Conservation (phyloP, 345 rosid genomes). For the Bruguiera parviflora region DNA sequence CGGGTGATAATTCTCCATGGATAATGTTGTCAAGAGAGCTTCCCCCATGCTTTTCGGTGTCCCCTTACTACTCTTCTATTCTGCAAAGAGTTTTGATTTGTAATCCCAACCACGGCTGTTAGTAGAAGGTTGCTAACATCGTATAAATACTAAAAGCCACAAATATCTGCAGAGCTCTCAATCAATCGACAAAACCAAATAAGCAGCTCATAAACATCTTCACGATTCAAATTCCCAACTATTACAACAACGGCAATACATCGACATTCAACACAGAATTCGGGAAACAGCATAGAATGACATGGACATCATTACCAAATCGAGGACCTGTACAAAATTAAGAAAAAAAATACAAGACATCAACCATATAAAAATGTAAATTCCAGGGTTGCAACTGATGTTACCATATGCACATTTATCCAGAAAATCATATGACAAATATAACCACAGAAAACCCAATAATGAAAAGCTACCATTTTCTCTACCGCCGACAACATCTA, state of each 20-base stretch:
- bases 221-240: slow-evolving; percentile 35
- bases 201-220: slow-evolving; percentile 52
- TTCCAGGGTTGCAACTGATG: too few species aligned
- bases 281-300: slow-evolving; percentile 12
- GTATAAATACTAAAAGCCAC: background rate
- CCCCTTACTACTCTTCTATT: slow-evolving; percentile 19
- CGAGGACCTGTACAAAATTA: slow-evolving; percentile 27
- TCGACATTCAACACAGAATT: slow-evolving; percentile 22
- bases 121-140: slow-evolving; percentile 15
- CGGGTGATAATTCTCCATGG: slow-evolving; percentile 92
- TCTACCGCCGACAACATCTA: background rate
- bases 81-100: slow-evolving; percentile 6
- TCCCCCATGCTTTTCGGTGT: slow-evolving; percentile 42
- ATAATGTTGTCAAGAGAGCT: slow-evolving; percentile 51
- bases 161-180: slow-evolving; percentile 9
- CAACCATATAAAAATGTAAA: background rate
- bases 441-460: background rate
- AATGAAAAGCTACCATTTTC: too few species aligned
- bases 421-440: background rate
- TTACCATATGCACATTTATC: too few species aligned
- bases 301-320: slow-evolving; percentile 20
- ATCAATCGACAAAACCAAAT: slow-evolving; percentile 66
- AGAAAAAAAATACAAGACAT: background rate
- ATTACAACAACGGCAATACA: slow-evolving; percentile 20
- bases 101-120: slow-evolving; percentile 1